Evolutionary conservation across 495 filamentous ascomycete species (phyloP), one percentile per base, ranked within the genome.

Genomic region (Aeminium ludgeri): DNA sequence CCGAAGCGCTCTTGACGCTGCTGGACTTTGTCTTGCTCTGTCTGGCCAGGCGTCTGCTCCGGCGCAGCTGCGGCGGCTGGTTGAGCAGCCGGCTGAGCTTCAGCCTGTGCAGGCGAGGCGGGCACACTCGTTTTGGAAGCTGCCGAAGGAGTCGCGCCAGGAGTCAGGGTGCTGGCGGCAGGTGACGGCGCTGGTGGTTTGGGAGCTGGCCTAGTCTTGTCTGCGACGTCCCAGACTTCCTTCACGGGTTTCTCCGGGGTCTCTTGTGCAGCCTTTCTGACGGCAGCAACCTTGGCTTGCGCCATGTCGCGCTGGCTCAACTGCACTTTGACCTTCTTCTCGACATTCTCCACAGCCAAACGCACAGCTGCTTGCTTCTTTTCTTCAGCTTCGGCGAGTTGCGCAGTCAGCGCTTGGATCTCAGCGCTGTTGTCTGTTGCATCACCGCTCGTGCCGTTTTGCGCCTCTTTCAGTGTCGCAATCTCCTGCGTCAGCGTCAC

Each of bases 191-290:
- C 34, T 8, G 59, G 57, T 12, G 57, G 44, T 18, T 55, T 48
- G 31, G 60, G 59, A 28, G 66, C 56, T 13, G 66, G 68, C 51
- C 74, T 82, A n/a, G 74, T 72, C 18, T 63, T 63, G 59, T 86
- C 82, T 0, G 76, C 83, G 23, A 78, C 60, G 30, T 78, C 74
- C 82, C 83, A 95, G 0, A 93, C 86, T 55, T 92, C 84, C 10
- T 59, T 66, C 6, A 95, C 84, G 11, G 82, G 73, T 42, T 70
- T 72, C 54, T 86, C 65, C 1, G 86, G 86, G 0, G 83, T 91
- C n/a, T 92, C 80, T 18, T 66, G 67, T 0, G 80, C 85, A 12
- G 83, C 85, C 36, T 72, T 78, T 44, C 82, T 68, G 10, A 95
- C 80, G 11, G 84, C 70, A 8, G 78, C 72, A 17, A 91, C 48